Percentiles rank a stretch among this genome's conserved stretches.
Evolutionary conservation across 2,329 filamentous ascomycete genomes (phyloP).

Genomic region (Aquanectria penicillioides): DNA sequence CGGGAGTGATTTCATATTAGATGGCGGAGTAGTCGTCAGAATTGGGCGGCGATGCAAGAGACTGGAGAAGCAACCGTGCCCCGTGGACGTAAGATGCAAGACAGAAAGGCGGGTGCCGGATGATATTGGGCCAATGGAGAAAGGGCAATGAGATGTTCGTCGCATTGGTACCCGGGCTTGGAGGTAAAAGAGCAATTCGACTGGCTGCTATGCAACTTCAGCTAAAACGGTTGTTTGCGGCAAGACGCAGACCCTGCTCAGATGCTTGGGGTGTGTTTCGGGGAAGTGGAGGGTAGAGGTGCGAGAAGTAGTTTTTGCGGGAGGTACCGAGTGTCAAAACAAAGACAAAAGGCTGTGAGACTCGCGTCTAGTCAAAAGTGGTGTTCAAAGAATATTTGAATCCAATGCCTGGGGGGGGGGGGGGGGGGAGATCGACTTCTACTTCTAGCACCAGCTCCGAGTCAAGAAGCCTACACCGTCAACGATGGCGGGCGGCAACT

Average conservation of each 20-base stretch:
- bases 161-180: constrained; percentile 13
- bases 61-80: constrained; percentile 26
- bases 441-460: constrained; percentile 34
- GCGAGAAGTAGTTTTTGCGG: background rate
- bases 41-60: constrained; percentile 23
- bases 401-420: constrained; percentile 30
- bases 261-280: background rate
- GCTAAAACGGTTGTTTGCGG: constrained; percentile 2
- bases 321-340: constrained; percentile 11
- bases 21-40: constrained; percentile 4
- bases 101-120: constrained; percentile 21
- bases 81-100: constrained; percentile 26
- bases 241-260: background rate
- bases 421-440: constrained; percentile 40
- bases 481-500: constrained; percentile 41
- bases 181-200: constrained; percentile 6
- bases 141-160: constrained; percentile 11
- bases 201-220: constrained; percentile 9
- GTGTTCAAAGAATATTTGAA: constrained; percentile 40
- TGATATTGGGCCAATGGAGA: constrained; percentile 21
- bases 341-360: constrained; percentile 19
- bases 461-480: constrained; percentile 37
- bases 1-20: constrained; percentile 14
- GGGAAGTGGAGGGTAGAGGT: background rate
- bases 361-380: constrained; percentile 25